A percentile compares a stretch with the other conserved stretches of the same genome.
phyloP scores from a whole-genome alignment of 805 yeast species.

The Sugiyamaella floridensis region DNA sequence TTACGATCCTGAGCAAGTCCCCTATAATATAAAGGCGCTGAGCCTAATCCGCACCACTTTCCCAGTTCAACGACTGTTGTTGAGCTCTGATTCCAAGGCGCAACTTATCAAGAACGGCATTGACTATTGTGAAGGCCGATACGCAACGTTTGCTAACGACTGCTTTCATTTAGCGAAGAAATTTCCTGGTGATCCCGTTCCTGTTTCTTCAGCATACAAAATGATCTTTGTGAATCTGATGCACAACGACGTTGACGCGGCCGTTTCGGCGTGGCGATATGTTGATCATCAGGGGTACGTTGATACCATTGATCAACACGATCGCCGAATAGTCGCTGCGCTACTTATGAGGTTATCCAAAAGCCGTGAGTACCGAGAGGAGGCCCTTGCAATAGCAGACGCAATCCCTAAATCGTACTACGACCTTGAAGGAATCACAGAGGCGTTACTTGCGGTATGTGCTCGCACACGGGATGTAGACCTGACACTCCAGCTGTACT shows the following conservation, averaged over 20 bases:
- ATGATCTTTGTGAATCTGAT: slow-evolving; percentile 9
- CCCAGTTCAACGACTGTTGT: slow-evolving; percentile 2
- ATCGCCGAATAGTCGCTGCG: slow-evolving; percentile 5
- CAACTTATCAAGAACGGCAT: slow-evolving; percentile 7
- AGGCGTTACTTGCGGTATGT: slow-evolving; percentile 19
- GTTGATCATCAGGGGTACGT: not conserved
- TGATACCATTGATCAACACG: not conserved
- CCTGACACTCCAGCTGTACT: slow-evolving; percentile 15
- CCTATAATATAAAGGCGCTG: slow-evolving; percentile 9
- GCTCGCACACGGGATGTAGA: slow-evolving; percentile 12
- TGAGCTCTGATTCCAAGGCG: slow-evolving; percentile 6
- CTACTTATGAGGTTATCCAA: slow-evolving; percentile 15
- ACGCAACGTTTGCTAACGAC: slow-evolving; percentile 13
- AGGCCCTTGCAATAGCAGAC: slow-evolving; percentile 11
- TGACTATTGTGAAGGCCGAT: slow-evolving; percentile 1
- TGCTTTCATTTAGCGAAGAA: slow-evolving; percentile 1
- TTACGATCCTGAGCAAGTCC: slow-evolving; percentile 4
- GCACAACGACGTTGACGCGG: slow-evolving; percentile 4
- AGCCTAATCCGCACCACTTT: not conserved
- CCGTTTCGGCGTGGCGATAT: slow-evolving; percentile 8
- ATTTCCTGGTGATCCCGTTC: slow-evolving; percentile 11
- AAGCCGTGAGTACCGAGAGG: slow-evolving; percentile 7
- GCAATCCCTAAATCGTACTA: slow-evolving; percentile 13
- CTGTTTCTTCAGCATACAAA: slow-evolving; percentile 7
- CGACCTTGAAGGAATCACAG: slow-evolving; percentile 16